Conservation (phyloP, 805 yeast species). For the Candida namnaoensis region DNA sequence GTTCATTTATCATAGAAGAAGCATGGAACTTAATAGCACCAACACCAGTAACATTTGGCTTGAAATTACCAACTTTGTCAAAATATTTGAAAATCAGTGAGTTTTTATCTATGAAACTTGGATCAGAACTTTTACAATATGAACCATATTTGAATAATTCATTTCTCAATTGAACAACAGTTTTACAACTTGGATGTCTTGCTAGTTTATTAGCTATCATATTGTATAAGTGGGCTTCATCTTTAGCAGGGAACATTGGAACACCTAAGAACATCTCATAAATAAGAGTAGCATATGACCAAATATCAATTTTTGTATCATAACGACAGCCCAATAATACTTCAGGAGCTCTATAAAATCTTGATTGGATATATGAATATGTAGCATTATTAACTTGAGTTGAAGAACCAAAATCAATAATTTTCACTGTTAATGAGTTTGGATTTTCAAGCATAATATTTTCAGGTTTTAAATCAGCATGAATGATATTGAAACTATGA, state of each 20-base stretch:
- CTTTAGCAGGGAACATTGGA: constrained; percentile 78
- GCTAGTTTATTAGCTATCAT: constrained; percentile 58
- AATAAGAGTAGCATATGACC: constrained; percentile 86
- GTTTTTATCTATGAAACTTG: constrained; percentile 11
- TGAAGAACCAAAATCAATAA: constrained; percentile 78
- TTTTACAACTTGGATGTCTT: constrained; percentile 64
- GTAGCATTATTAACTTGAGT: constrained; percentile 53
- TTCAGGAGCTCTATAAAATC: constrained; percentile 78
- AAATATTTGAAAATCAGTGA: constrained; percentile 30
- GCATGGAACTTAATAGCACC: not conserved
- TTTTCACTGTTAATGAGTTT: constrained; percentile 40
- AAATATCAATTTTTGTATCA: constrained; percentile 78
- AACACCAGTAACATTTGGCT: constrained; percentile 4
- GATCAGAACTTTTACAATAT: constrained; percentile 14
- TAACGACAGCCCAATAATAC: constrained; percentile 61
- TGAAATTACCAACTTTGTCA: constrained; percentile 19
- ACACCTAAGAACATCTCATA: constrained; percentile 86
- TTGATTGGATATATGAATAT: constrained; percentile 77
- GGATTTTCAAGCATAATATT: constrained; percentile 54
- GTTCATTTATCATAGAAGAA: not conserved
- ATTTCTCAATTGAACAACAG: constrained; percentile 30
- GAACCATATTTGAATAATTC: constrained; percentile 27
- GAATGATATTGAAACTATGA: constrained; percentile 51
- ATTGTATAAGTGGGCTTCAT: constrained; percentile 71
- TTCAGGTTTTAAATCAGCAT: constrained; percentile 85